Percentiles rank a stretch among this genome's conserved stretches.
phyloP scores from a whole-genome alignment of 2,329 filamentous ascomycete genomes.

The Cercospora sp. region DNA sequence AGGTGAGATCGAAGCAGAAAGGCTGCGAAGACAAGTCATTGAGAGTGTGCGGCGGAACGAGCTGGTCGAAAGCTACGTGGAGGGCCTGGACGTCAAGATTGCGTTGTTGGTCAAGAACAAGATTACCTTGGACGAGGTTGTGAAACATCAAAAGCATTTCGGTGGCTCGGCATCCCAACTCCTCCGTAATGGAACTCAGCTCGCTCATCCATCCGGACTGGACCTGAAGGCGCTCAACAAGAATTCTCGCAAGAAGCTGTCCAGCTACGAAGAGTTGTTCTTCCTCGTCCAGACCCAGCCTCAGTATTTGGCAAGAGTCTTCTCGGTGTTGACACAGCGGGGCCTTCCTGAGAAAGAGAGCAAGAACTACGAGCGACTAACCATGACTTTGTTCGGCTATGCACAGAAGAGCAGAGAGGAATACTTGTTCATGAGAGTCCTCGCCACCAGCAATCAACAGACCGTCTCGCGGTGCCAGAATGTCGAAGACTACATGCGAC shows the following conservation, averaged over 20 bases:
- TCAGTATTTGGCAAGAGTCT: constrained; percentile 86
- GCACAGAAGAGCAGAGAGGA: constrained; percentile 96
- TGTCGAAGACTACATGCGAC: constrained; percentile 78
- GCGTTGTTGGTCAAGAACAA: constrained; percentile 98
- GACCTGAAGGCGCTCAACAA: constrained; percentile 98
- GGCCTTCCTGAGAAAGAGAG: constrained; percentile 87
- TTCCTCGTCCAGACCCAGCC: constrained; percentile 96
- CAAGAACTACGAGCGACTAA: constrained; percentile 86
- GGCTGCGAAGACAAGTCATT: constrained; percentile 90
- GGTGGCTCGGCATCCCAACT: constrained; percentile 59
- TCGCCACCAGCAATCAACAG: constrained; percentile 78
- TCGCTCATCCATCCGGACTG: constrained; percentile 70
- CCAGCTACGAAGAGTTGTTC: constrained; percentile 96
- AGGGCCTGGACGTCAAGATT: constrained; percentile 98
- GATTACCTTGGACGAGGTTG: constrained; percentile 95
- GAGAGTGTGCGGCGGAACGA: constrained; percentile 97
- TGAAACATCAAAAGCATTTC: constrained; percentile 94
- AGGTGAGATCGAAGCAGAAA: constrained; percentile 95
- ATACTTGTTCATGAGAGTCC: constrained; percentile 90
- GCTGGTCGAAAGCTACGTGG: constrained; percentile 95
- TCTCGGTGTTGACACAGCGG: constrained; percentile 78
- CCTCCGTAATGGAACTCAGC: constrained; percentile 34
- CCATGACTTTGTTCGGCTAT: constrained; percentile 96
- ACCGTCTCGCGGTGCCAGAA: constrained; percentile 74
- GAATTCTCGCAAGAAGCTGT: constrained; percentile 89